Conservation (phyloP, 2,329 filamentous ascomycete genomes). For the Curvularia hawaiiensis region DNA sequence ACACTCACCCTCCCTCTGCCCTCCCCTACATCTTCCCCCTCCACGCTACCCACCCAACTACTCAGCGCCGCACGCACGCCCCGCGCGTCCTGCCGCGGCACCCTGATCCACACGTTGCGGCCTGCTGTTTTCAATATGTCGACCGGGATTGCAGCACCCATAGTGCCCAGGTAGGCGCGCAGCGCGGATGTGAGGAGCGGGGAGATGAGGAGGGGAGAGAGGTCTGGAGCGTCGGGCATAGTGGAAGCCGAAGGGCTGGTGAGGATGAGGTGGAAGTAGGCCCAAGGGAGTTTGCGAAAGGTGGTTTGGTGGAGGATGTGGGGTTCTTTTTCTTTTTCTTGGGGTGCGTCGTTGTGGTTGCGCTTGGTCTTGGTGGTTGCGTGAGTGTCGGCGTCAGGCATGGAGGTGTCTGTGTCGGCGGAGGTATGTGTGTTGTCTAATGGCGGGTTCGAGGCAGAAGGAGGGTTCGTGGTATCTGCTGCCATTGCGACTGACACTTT, state of each 20-base stretch:
- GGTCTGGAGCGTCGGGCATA: background rate
- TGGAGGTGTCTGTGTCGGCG: background rate
- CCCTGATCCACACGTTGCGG: conserved; percentile 28
- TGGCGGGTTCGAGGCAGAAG: background rate
- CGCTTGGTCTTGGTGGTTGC: conserved; percentile 5
- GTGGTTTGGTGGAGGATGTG: conserved; percentile 45
- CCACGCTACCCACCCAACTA: conserved; percentile 35
- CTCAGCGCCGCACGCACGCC: conserved; percentile 31
- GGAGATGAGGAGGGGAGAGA: conserved; percentile 66
- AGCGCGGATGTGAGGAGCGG: conserved; percentile 69
- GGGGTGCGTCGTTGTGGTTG: conserved; percentile 18
- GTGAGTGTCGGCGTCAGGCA: background rate
- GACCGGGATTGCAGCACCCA: conserved; percentile 68
- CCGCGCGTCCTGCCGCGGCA: conserved; percentile 34
- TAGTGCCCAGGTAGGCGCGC: conserved; percentile 71
- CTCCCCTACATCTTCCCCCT: conserved; percentile 26
- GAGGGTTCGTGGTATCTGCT: background rate
- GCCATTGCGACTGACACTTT: background rate
- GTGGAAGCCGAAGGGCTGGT: conserved; percentile 17
- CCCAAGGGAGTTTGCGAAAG: conserved; percentile 46
- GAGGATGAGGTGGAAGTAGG: conserved; percentile 52
- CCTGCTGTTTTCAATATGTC: conserved; percentile 66
- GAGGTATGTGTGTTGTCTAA: background rate
- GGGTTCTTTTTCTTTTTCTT: background rate
- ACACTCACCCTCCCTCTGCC: conserved; percentile 26